These are phyloP conservation scores for Rhodotorula paludigena DNA, from an alignment of 768 basidiomycete species.

Conservation along the genomic window DNA sequence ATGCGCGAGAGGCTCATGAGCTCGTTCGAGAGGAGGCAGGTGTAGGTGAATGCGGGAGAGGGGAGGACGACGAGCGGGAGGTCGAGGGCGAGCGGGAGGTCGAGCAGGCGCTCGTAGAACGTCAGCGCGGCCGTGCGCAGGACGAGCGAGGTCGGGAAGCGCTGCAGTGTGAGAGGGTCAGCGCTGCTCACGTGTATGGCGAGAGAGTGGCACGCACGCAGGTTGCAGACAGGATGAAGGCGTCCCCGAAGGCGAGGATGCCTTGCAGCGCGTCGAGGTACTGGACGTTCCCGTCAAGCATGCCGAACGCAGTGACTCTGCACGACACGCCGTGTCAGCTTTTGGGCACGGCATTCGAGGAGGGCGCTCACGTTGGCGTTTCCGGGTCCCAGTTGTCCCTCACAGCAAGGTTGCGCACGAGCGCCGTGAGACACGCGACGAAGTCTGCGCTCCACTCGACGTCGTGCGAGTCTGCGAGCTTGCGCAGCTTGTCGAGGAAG, in stretches of 20 bases:
- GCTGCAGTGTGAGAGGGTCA: background rate
- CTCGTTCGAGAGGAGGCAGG: slow-evolving; percentile 12
- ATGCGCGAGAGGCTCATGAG: slow-evolving; percentile 11
- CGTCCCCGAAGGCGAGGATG: slow-evolving; percentile 6
- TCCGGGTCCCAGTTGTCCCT: slow-evolving; percentile 11
- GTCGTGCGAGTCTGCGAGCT: background rate
- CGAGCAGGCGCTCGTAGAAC: slow-evolving; percentile 17
- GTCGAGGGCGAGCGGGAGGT: slow-evolving; percentile 12
- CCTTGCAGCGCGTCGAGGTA: background rate
- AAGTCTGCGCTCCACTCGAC: background rate
- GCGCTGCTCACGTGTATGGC: background rate
- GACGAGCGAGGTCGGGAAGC: slow-evolving; percentile 1
- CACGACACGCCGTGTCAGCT: too few species aligned
- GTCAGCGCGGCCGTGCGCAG: slow-evolving; percentile 10
- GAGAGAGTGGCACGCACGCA: background rate
- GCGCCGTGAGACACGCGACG: background rate
- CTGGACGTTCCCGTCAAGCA: background rate
- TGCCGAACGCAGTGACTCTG: background rate
- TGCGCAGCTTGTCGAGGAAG: background rate
- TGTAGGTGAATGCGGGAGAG: slow-evolving; percentile 1
- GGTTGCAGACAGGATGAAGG: background rate
- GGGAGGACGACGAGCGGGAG: slow-evolving; percentile 14
- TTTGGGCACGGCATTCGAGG: too few species aligned
- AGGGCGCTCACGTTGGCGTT: background rate
- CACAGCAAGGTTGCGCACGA: slow-evolving; percentile 2